Evolutionary conservation across 352 stramenopile genomes (phyloP).

Genomic region (Aphanomyces astaci): DNA sequence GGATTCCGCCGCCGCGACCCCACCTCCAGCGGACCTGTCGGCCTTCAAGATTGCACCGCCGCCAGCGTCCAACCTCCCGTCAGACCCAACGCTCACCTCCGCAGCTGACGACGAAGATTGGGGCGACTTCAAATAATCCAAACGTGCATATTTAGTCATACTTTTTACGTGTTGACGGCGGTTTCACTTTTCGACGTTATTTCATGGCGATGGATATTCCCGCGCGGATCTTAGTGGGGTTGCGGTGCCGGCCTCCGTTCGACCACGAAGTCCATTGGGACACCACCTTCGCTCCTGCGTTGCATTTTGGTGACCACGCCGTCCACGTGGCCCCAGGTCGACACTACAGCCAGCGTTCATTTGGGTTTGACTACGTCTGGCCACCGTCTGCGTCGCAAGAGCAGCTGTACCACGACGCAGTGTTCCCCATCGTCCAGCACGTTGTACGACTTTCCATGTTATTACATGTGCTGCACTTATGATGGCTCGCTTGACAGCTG

Average conservation of each 20-base stretch:
- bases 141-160: slow-evolving; percentile 13
- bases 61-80: slow-evolving; percentile 20
- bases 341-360: slow-evolving; percentile 31
- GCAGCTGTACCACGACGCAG: slow-evolving; percentile 42
- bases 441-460: too few relatives aligned
- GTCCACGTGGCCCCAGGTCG: slow-evolving; percentile 14
- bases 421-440: slow-evolving; percentile 32
- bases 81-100: slow-evolving; percentile 14
- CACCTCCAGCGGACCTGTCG: slow-evolving; percentile 28
- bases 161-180: background rate
- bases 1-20: slow-evolving; percentile 50
- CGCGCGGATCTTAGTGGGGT: slow-evolving; percentile 12
- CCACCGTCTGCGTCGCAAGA: slow-evolving; percentile 40
- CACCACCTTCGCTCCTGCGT: background rate
- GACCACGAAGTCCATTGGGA: slow-evolving; percentile 9
- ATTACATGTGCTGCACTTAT: background rate
- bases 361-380: slow-evolving; percentile 63
- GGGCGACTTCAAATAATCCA: slow-evolving; percentile 77
- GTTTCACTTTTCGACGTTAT: background rate
- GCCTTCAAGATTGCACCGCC: slow-evolving; percentile 35
- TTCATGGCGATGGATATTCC: background rate
- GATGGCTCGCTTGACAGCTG: slow-evolving; percentile 19
- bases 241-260: slow-evolving; percentile 17
- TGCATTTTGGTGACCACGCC: background rate
- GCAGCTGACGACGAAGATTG: slow-evolving; percentile 66